Evolutionary conservation across 148 eudicot genomes (phyloP), one percentile per base, ranked within the genome.

Genomic region (Polygonum aviculare): DNA sequence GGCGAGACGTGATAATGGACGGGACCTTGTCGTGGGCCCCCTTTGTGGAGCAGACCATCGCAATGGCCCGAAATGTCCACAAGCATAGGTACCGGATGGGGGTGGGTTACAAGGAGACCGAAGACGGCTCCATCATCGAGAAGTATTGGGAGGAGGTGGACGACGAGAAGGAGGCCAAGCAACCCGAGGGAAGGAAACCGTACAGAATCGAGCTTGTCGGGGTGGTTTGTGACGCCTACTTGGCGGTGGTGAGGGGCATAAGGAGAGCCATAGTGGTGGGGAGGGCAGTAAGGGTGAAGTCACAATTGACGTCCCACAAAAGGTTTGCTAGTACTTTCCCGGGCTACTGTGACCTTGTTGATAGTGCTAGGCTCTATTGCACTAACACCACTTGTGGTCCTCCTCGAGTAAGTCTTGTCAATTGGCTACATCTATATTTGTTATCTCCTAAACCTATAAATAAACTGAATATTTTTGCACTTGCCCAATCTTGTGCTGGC

Each of bases 1-100:
- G 98, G 49, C 82, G 97, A 10, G 98, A 94, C 18, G 98, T 94
- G 60, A 92, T 94, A 72, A 89, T 94, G 98, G 98, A 94, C 67
- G 98, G 98, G 0, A 94, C 98, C 36, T 49, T 94, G 2, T 84
- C 98, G 16, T 94, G 98, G 98, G 86, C 54, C 71, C 97, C 98
- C 1, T 94, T 90, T 38, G 97, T 94, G 5, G 87, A 85, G 78
- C 98, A 94, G 77, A 90, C 93, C 0, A 79, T 94, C 14, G 78
- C 85, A 60, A 94, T 94, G 98, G 98, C 90, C 0, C 84, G 96
- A 41, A 86, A 89, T 4, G 90, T 94, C 0, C 98, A 92, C 80
- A 88, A 82, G 44, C 65, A 69, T 31, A 79, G 92, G 14, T 94
- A 94, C 59, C 84, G 98, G 0, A 94, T 94, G 98, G 98, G 98